Conservation (phyloP, 305 asterid genomes). For the Rubia balearica region DNA sequence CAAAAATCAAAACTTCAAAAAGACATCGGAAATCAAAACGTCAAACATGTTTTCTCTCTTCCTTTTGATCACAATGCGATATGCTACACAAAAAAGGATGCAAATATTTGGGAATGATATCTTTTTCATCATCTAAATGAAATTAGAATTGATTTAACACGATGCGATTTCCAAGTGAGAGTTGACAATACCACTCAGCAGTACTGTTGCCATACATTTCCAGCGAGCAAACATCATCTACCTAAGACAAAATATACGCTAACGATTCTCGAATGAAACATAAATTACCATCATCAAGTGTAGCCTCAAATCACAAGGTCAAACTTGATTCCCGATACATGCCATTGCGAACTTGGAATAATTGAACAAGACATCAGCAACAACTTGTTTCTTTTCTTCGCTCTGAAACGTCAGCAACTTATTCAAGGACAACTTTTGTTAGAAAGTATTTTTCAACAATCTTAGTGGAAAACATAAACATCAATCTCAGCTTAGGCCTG, state of each 20-base stretch:
- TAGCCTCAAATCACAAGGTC: slow-evolving; percentile 89
- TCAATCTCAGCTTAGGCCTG: slow-evolving; percentile 29
- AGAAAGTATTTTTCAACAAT: background rate
- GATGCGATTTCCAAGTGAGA: background rate
- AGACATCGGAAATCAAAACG: background rate
- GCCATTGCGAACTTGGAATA: slow-evolving; percentile 83
- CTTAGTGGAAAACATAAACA: background rate
- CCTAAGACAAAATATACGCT: background rate
- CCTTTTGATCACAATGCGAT: background rate
- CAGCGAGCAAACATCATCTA: background rate
- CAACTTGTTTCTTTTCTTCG: slow-evolving; percentile 90
- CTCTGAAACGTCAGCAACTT: slow-evolving; percentile 25
- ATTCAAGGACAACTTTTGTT: background rate
- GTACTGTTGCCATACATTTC: background rate
- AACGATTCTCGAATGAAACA: background rate
- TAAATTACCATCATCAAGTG: slow-evolving; percentile 83
- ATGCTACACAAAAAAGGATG: background rate
- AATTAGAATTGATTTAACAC: background rate
- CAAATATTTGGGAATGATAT: background rate
- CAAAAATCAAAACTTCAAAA: too few relatives aligned
- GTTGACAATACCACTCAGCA: background rate
- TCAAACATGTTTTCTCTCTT: background rate
- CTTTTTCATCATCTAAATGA: slow-evolving; percentile 3
- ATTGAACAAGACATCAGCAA: slow-evolving; percentile 78
- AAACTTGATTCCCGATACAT: slow-evolving; percentile 68